phyloP scores from a whole-genome alignment of 495 filamentous ascomycete species.

The Aspergillus kassunensis region DNA sequence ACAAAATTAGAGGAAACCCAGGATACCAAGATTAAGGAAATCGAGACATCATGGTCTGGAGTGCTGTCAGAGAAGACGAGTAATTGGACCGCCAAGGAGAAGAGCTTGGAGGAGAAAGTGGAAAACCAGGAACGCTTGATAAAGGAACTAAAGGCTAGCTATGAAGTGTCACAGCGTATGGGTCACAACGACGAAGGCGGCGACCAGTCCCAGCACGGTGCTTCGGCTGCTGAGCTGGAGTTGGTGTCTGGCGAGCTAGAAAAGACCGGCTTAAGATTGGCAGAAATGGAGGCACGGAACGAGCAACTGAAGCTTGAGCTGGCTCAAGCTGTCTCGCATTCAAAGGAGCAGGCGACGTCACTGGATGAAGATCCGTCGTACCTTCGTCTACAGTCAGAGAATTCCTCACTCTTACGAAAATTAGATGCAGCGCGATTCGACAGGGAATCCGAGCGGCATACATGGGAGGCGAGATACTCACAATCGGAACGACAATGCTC shows the following conservation, averaged over 20 bases:
- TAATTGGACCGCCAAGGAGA: constrained; percentile 96
- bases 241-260: constrained; percentile 89
- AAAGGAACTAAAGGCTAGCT: constrained; percentile 93
- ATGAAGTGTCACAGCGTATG: constrained; percentile 90
- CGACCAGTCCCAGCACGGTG: constrained; percentile 52
- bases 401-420: constrained; percentile 81
- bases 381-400: constrained; percentile 83
- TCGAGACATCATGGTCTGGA: constrained; percentile 84
- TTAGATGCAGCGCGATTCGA: constrained; percentile 79
- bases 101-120: constrained; percentile 83
- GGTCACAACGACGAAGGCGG: constrained; percentile 64
- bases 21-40: constrained; percentile 74
- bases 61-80: constrained; percentile 93
- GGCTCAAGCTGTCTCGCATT: constrained; percentile 77
- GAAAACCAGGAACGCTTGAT: constrained; percentile 90
- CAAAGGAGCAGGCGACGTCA: constrained; percentile 50
- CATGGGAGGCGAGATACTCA: constrained; percentile 64
- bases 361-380: constrained; percentile 86
- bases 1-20: constrained; percentile 72
- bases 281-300: constrained; percentile 90
- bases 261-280: constrained; percentile 77
- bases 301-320: constrained; percentile 89
- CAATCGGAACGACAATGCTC: constrained; percentile 40
- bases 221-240: constrained; percentile 86
- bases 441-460: constrained; percentile 69